Conservation (phyloP, 2,329 filamentous ascomycete genomes). For the Colletotrichum cordylinicola region DNA sequence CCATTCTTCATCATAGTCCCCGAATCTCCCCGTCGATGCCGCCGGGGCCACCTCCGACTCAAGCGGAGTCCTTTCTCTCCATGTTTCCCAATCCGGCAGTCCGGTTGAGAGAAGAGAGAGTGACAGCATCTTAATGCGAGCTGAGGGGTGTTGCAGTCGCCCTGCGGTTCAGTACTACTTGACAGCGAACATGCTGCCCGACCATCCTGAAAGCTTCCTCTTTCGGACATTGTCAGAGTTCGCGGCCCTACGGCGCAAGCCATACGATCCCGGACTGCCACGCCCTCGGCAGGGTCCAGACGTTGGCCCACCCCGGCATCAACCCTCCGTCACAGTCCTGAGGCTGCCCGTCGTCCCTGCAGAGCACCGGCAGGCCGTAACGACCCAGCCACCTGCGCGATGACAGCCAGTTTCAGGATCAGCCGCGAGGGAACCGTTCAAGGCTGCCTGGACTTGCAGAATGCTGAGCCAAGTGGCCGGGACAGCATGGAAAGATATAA, state of each 20-base stretch:
- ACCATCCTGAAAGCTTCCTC: neutral
- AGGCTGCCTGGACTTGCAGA: neutral
- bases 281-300: slow-evolving; percentile 4
- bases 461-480: neutral
- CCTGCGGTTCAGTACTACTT: neutral
- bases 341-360: neutral
- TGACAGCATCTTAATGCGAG: neutral
- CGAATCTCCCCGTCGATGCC: neutral
- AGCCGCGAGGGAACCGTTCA: neutral
- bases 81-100: slow-evolving; percentile 10
- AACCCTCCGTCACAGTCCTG: neutral
- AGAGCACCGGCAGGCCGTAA: neutral
- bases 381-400: slow-evolving; percentile 13
- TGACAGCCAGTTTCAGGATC: slow-evolving; percentile 9
- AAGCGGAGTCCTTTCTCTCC: neutral
- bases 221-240: neutral
- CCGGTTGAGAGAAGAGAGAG: neutral
- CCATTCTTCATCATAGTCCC: neutral
- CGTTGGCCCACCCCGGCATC: neutral
- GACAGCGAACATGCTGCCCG: neutral
- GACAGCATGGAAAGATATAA: slow-evolving; percentile 4
- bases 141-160: neutral
- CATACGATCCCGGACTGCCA: slow-evolving; percentile 7
- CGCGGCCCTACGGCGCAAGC: neutral
- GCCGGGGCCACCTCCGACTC: slow-evolving; percentile 8